Evolutionary conservation across 768 basidiomycete species (phyloP).

Genomic region (Tubosaeta sp.): DNA sequence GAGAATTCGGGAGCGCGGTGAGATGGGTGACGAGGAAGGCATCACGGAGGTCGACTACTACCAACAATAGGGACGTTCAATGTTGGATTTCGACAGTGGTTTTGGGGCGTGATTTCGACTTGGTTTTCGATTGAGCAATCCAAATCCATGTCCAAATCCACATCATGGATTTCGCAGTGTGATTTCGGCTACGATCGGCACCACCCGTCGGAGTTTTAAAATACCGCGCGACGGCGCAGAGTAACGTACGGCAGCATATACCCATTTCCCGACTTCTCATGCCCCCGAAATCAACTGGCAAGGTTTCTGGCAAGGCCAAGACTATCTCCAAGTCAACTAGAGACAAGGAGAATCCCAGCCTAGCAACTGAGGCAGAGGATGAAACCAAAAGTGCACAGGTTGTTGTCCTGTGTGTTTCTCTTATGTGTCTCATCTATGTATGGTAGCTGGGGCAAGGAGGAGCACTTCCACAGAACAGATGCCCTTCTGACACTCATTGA

Average conservation of each 20-base stretch:
- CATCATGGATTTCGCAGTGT: too few relatives aligned
- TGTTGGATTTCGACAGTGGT: too few relatives aligned
- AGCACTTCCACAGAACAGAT: neutral
- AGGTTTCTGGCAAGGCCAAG: neutral
- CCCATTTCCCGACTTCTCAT: neutral
- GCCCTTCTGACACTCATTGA: too few relatives aligned
- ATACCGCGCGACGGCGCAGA: neutral
- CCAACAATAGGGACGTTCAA: too few relatives aligned
- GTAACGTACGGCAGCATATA: neutral
- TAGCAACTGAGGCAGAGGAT: neutral
- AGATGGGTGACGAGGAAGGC: constrained; percentile 88
- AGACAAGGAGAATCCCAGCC: neutral
- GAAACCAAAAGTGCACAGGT: neutral
- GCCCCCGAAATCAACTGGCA: neutral
- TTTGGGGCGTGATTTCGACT: too few relatives aligned
- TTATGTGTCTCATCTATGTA: neutral
- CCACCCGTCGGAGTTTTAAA: neutral
- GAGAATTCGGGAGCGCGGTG: constrained; percentile 75
- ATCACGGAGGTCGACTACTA: constrained; percentile 67
- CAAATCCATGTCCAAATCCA: too few relatives aligned
- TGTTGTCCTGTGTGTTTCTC: neutral
- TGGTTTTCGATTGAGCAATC: too few relatives aligned
- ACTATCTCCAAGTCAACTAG: neutral
- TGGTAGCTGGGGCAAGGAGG: neutral
- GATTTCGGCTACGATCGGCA: too few relatives aligned